These are phyloP conservation scores for Dothidotthia symphoricarpi DNA, from an alignment of 2,329 filamentous ascomycete species.

Conservation along the genomic window DNA sequence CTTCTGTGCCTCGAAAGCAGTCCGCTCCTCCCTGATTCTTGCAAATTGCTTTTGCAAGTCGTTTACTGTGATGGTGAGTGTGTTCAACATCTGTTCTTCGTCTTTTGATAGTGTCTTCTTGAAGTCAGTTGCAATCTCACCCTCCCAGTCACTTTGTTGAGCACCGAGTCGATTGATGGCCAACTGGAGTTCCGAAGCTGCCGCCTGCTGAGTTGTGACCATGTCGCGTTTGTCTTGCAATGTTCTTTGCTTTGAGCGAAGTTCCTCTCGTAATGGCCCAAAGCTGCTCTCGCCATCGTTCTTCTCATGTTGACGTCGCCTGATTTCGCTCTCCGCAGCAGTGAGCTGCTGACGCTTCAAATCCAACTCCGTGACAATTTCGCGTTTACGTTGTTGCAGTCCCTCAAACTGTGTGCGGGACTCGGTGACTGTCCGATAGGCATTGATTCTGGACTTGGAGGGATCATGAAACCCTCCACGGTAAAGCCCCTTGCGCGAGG, in stretches of 20 bases:
- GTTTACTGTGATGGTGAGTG: conserved; percentile 66
- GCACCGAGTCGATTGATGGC: conserved; percentile 59
- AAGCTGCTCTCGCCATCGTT: conserved; percentile 79
- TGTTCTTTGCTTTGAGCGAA: conserved; percentile 71
- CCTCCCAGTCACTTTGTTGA: conserved; percentile 72
- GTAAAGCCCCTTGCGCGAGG: conserved; percentile 91
- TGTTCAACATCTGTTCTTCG: conserved; percentile 80
- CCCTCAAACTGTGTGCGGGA: conserved; percentile 73
- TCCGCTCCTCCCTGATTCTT: conserved; percentile 68
- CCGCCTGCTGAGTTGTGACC: conserved; percentile 67
- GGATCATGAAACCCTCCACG: conserved; percentile 93
- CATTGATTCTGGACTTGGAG: conserved; percentile 80
- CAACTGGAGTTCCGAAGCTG: conserved; percentile 67
- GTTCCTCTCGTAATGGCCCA: conserved; percentile 72
- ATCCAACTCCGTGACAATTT: conserved; percentile 70
- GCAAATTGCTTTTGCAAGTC: conserved; percentile 75
- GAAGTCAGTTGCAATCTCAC: conserved; percentile 81
- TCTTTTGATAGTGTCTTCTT: conserved; percentile 80
- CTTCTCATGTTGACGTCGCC: conserved; percentile 77
- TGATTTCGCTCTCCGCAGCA: conserved; percentile 74
- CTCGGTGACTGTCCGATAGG: conserved; percentile 70
- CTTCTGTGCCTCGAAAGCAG: conserved; percentile 77
- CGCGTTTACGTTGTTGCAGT: conserved; percentile 61
- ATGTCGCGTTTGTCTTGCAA: conserved; percentile 71
- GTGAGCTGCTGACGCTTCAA: conserved; percentile 86